Conservation (phyloP, 2,329 filamentous ascomycete species). For the Teratosphaeriaceae sp. region DNA sequence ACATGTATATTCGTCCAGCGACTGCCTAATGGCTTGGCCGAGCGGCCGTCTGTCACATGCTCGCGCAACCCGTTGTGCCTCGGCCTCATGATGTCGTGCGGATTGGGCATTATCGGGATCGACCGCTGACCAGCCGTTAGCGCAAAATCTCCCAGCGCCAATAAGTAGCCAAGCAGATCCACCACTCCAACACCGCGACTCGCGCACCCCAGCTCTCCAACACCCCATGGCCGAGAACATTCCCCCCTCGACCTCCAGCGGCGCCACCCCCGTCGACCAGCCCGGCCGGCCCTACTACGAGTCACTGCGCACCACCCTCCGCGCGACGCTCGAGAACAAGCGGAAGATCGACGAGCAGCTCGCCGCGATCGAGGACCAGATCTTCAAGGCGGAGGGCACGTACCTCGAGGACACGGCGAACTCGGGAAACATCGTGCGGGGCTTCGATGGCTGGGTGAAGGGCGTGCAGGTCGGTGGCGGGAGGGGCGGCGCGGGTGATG, state of each 20-base stretch:
- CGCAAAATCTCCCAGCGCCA: no score
- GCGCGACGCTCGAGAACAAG: slow-evolving; percentile 61
- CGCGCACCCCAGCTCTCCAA: no score
- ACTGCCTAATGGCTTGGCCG: no score
- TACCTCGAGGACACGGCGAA: slow-evolving; percentile 86
- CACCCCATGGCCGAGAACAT: slow-evolving; percentile 44
- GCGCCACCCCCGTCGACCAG: slow-evolving; percentile 35
- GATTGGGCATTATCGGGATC: no score
- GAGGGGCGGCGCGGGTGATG: slow-evolving; percentile 42
- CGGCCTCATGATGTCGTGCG: no score
- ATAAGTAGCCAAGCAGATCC: no score
- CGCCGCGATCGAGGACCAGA: slow-evolving; percentile 63
- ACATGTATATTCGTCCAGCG: no score
- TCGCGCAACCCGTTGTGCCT: no score
- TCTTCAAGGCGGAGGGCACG: slow-evolving; percentile 72
- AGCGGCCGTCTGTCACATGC: no score
- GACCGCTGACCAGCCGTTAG: no score
- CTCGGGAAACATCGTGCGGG: slow-evolving; percentile 90
- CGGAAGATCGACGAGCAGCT: slow-evolving; percentile 50
- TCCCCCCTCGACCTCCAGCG: slow-evolving; percentile 27
- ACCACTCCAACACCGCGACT: no score
- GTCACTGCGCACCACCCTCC: slow-evolving; percentile 60
- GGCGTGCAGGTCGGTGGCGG: slow-evolving; percentile 48
- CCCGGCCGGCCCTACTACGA: slow-evolving; percentile 59
- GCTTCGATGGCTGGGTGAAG: slow-evolving; percentile 98